These are phyloP conservation scores for Syncephalis fuscata DNA, from an alignment of 371 early-diverging fungal genomes.

Conservation along the genomic window DNA sequence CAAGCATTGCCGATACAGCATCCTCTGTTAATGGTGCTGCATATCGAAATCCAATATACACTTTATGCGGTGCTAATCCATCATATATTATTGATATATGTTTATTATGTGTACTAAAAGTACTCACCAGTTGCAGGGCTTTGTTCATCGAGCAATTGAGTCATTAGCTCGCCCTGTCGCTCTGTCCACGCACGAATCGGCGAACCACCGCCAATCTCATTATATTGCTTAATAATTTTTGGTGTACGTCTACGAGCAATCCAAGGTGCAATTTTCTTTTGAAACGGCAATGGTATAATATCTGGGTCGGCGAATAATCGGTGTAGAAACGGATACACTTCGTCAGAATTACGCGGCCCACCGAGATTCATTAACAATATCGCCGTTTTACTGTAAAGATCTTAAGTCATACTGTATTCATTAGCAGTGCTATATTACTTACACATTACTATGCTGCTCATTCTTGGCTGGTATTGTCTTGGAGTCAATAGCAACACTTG, in stretches of 20 bases:
- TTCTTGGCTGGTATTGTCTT: no score
- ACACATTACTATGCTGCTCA: no score
- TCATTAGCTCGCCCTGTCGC: constrained; percentile 68
- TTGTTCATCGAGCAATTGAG: constrained; percentile 48
- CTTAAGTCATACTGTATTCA: no score
- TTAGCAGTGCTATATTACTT: no score
- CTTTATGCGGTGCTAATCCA: constrained; percentile 65
- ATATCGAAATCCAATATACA: constrained; percentile 89
- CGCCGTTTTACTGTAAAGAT: constrained; percentile 53
- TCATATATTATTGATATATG: neutral
- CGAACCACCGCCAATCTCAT: constrained; percentile 86
- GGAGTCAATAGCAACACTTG: no score
- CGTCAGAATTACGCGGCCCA: constrained; percentile 62
- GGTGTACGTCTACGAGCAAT: constrained; percentile 78
- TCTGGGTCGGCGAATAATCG: constrained; percentile 90
- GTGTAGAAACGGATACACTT: constrained; percentile 66
- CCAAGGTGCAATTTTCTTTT: constrained; percentile 46
- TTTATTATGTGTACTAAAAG: neutral
- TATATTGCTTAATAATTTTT: constrained; percentile 78
- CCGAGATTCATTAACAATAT: constrained; percentile 87
- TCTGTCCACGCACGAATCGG: constrained; percentile 85
- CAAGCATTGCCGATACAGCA: constrained; percentile 56
- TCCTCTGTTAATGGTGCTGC: constrained; percentile 62
- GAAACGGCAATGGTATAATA: constrained; percentile 80
- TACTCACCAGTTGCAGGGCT: constrained; percentile 59